These are phyloP conservation scores for Raphanus raphanistrum DNA, from an alignment of 345 rosid species.

Conservation along the genomic window DNA sequence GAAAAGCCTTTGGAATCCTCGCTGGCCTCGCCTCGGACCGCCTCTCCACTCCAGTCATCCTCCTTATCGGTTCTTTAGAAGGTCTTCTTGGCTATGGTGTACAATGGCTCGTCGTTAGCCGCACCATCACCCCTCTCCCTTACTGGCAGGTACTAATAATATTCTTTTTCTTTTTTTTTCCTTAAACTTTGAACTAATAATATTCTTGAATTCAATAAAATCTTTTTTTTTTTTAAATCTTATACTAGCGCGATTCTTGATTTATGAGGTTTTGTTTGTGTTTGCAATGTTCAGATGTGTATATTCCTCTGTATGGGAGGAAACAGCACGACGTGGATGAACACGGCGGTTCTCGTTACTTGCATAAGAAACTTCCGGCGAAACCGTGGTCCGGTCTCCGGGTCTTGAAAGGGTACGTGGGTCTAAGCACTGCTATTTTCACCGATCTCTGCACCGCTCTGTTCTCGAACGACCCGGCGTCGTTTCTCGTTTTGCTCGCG, in stretches of 20 bases:
- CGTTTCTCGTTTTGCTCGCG: slow-evolving; percentile 67
- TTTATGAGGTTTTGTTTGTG: background rate
- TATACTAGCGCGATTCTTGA: background rate
- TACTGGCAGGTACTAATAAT: slow-evolving; percentile 76
- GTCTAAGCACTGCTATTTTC: slow-evolving; percentile 89
- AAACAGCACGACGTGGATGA: slow-evolving; percentile 98
- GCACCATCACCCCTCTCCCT: slow-evolving; percentile 57
- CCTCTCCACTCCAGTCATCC: slow-evolving; percentile 48
- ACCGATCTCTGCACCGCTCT: slow-evolving; percentile 84
- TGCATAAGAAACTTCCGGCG: slow-evolving; percentile 86
- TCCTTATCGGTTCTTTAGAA: slow-evolving; percentile 56
- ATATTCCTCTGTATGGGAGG: slow-evolving; percentile 90
- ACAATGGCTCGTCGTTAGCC: slow-evolving; percentile 91
- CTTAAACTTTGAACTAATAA: background rate
- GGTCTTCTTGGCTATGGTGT: slow-evolving; percentile 88
- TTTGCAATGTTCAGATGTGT: slow-evolving; percentile 46
- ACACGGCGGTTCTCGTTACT: slow-evolving; percentile 86
- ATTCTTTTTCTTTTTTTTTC: background rate
- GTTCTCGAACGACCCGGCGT: slow-evolving; percentile 61
- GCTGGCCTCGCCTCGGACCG: slow-evolving; percentile 93
- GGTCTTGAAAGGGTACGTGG: slow-evolving; percentile 89
- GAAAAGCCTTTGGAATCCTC: slow-evolving; percentile 90
- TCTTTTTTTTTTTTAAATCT: too few species aligned
- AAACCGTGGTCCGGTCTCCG: slow-evolving; percentile 91
- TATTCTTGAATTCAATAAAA: too few species aligned